Evolutionary conservation across 2,329 filamentous ascomycete species (phyloP).

Genomic region (Fusarium sp.): DNA sequence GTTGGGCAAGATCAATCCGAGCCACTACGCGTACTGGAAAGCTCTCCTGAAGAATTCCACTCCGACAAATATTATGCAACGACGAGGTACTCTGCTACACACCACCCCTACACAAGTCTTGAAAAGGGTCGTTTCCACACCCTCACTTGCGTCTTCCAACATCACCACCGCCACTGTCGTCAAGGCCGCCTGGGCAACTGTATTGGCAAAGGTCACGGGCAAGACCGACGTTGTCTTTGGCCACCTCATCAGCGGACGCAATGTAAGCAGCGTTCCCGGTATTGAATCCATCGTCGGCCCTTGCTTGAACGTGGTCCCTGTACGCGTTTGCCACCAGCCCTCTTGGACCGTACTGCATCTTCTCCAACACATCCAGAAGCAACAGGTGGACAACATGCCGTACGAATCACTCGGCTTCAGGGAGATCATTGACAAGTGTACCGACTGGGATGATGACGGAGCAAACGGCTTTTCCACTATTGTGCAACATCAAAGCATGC

Average conservation of each 20-base stretch:
- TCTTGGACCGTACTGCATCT: constrained; percentile 49
- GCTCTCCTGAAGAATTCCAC: constrained; percentile 5
- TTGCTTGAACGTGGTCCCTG: constrained; percentile 28
- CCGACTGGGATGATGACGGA: constrained; percentile 32
- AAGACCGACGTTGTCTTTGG: constrained; percentile 40
- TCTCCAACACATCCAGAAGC: constrained; percentile 52
- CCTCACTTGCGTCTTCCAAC: constrained; percentile 23
- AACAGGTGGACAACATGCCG: constrained; percentile 48
- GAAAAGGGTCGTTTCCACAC: constrained; percentile 4
- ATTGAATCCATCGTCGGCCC: constrained; percentile 29
- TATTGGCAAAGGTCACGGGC: constrained; percentile 50
- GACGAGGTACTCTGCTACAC: not conserved
- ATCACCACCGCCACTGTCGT: constrained; percentile 51
- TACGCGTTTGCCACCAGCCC: constrained; percentile 11
- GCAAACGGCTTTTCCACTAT: constrained; percentile 34
- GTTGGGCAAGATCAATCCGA: not conserved
- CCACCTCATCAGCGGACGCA: constrained; percentile 30
- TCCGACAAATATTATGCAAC: constrained; percentile 11
- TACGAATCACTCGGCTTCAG: constrained; percentile 39
- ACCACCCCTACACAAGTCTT: constrained; percentile 11
- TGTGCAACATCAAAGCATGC: constrained; percentile 41
- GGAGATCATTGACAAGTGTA: constrained; percentile 39
- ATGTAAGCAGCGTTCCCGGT: not conserved
- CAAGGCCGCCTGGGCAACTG: constrained; percentile 58
- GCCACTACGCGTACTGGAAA: constrained; percentile 22